Conservation (phyloP, 352 stramenopile genomes). For the Globisporangium barbulae region DNA sequence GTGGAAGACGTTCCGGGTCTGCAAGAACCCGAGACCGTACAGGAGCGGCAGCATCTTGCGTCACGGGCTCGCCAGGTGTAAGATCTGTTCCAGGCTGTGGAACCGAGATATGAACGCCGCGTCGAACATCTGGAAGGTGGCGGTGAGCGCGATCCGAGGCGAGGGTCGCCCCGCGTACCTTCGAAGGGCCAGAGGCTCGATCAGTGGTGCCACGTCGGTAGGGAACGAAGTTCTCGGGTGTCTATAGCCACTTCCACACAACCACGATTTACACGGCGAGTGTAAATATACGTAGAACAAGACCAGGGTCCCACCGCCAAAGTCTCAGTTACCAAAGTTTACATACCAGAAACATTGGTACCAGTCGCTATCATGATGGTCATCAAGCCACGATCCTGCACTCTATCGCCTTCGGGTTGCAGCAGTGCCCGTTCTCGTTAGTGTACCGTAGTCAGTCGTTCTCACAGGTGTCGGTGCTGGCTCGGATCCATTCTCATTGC, state of each 20-base stretch:
- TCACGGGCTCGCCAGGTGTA: too few relatives aligned
- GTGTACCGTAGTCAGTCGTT: not conserved
- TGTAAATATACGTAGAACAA: not conserved
- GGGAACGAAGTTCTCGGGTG: not conserved
- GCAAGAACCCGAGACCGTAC: too few relatives aligned
- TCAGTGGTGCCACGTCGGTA: not conserved
- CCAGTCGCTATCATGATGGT: not conserved
- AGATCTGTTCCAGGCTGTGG: too few relatives aligned
- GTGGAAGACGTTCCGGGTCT: too few relatives aligned
- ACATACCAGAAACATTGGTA: not conserved
- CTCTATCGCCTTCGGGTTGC: not conserved
- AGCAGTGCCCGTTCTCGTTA: not conserved
- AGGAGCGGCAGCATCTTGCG: too few relatives aligned
- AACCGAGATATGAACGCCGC: too few relatives aligned
- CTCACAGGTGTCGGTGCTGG: not conserved
- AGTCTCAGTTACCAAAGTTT: not conserved
- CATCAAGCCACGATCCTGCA: not conserved
- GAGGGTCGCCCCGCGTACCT: too few relatives aligned
- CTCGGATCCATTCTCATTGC: not conserved
- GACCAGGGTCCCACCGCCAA: not conserved
- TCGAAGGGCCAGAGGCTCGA: too few relatives aligned
- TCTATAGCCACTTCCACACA: not conserved
- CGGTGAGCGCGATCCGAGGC: too few relatives aligned
- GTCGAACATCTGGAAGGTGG: too few relatives aligned
- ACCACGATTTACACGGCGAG: not conserved